Evolutionary conservation across 2,329 filamentous ascomycete species (phyloP), one percentile per base, ranked within the genome.

Genomic region (Mycogone perniciosa): DNA sequence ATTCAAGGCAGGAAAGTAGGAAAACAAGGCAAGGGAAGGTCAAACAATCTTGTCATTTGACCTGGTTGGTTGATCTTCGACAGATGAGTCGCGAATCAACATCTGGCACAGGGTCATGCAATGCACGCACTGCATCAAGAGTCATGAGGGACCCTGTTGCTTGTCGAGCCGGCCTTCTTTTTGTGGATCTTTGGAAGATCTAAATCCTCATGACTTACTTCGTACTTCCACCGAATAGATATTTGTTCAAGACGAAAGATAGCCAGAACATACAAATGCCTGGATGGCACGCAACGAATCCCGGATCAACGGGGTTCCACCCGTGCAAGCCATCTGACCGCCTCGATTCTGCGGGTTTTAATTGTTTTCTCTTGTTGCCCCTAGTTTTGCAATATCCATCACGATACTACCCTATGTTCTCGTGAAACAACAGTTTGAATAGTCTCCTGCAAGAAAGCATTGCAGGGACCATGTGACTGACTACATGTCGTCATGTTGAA

Each of bases 381-480:
- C 35, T 38, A 33, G 46, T 42, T 30, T 40, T 44, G 20, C 40
- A n/a, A 38, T 42, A 48, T 34, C 31, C 20, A 35, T 43, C 37
- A 31, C 42, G 20, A 50, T 53, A 39, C 47, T 50, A 53, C 51
- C 42, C 46, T 45, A 37, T 31, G 9, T 31, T 50, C 39, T 48
- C 47, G 42, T 44, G 40, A 46, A 48, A 53, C 51, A 30, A 27
- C 13, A 26, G 26, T n/a, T 41, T 27, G 45, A 52, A 44, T 42
- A 43, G 49, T 37, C 44, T 38, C 38, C 39, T 39, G 20, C 33
- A 30, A 31, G 20, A 20, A 20, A 20, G 20, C 3, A 20, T 20
- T 20, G 20, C 20, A 20, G 20, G 6, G 41, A 34, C 50, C 50
- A 52, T 52, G 50, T 52, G 50, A 52, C 50, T 52, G 50, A 52